These are phyloP conservation scores for Chaetothyriales sp. DNA, from an alignment of 2,329 filamentous ascomycete genomes.

Conservation along the genomic window DNA sequence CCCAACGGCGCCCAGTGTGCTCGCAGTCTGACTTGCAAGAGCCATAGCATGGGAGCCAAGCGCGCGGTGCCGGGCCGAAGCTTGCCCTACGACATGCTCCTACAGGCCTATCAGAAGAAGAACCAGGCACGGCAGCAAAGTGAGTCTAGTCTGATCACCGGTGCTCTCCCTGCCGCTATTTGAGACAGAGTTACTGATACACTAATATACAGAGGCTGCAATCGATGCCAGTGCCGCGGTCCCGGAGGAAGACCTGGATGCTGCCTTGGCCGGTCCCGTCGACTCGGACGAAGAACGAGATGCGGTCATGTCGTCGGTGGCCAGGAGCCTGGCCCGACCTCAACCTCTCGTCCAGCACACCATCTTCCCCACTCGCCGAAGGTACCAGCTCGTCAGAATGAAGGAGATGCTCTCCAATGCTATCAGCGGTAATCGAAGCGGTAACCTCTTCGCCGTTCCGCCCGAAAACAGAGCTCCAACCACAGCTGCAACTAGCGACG, in stretches of 20 bases:
- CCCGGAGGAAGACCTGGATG: constrained; percentile 24
- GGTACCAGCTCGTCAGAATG: constrained; percentile 48
- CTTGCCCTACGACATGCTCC: constrained; percentile 79
- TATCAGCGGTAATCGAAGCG: constrained; percentile 35
- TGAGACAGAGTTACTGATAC: constrained; percentile 9
- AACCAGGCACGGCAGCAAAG: constrained; percentile 97
- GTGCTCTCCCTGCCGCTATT: background rate
- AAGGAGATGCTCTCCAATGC: constrained; percentile 48
- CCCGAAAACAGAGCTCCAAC: constrained; percentile 9
- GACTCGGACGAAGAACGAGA: constrained; percentile 93
- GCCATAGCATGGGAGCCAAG: constrained; percentile 89
- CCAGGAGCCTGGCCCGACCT: constrained; percentile 49
- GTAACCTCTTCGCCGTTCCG: constrained; percentile 27
- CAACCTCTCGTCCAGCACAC: constrained; percentile 57
- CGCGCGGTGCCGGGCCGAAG: constrained; percentile 73
- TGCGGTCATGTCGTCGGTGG: constrained; percentile 66
- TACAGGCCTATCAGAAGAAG: constrained; percentile 86
- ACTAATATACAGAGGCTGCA: constrained; percentile 55
- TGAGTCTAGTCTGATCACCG: constrained; percentile 37
- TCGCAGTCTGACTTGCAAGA: constrained; percentile 81
- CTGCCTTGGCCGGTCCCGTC: constrained; percentile 41
- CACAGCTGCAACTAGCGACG: constrained; percentile 8
- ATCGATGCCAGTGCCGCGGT: constrained; percentile 79
- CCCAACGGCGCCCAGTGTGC: constrained; percentile 78
- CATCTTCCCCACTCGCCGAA: constrained; percentile 34